These are phyloP conservation scores for Hibiscus mutabilis DNA, from an alignment of 345 rosid species.

Conservation along the genomic window DNA sequence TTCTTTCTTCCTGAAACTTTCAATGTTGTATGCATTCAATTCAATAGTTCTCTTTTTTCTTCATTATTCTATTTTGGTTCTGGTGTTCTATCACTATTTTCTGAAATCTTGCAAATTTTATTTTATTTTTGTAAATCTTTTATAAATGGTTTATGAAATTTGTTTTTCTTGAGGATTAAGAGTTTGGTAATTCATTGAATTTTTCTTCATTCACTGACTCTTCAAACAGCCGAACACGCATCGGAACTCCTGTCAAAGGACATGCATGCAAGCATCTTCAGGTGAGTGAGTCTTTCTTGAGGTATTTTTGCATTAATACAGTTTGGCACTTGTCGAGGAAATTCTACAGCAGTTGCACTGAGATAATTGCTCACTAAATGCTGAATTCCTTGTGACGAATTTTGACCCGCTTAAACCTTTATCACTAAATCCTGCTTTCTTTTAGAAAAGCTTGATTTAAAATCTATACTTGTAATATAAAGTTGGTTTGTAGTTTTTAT, in stretches of 20 bases:
- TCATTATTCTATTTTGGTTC: too few species aligned
- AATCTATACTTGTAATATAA: too few species aligned
- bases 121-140: too few species aligned
- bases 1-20: neutral
- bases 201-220: constrained; percentile 13
- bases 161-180: neutral
- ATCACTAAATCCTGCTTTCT: too few species aligned
- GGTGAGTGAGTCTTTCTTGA: constrained; percentile 42
- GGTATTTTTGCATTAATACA: too few species aligned
- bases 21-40: neutral
- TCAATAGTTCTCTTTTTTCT: neutral
- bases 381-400: neutral
- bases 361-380: neutral
- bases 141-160: neutral
- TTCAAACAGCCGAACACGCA: constrained; percentile 57
- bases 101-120: too few species aligned
- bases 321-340: too few species aligned
- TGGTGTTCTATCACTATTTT: too few species aligned
- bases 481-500: too few species aligned
- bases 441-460: too few species aligned
- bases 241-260: constrained; percentile 80
- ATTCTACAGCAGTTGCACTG: too few species aligned
- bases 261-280: constrained; percentile 85
- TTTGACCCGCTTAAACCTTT: too few species aligned
- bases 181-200: neutral